Conservation (phyloP, 805 yeast genomes). For the Jamesozyma piceae region DNA sequence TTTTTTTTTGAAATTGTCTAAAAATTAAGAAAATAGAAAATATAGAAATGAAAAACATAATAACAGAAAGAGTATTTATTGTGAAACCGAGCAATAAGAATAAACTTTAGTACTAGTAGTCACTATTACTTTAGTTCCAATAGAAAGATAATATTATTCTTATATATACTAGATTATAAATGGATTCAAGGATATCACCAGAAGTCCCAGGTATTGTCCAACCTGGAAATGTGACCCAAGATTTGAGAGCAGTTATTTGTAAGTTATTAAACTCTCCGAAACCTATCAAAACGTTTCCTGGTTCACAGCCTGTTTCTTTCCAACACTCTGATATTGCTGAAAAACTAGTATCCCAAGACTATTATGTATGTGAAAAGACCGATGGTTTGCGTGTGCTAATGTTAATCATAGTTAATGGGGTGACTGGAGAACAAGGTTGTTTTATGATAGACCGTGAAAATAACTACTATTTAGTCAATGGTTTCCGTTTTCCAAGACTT, state of each 20-base stretch:
- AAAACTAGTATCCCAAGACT: constrained; percentile 60
- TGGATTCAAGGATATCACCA: constrained; percentile 50
- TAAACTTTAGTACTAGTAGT: too few relatives aligned
- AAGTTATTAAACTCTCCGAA: constrained; percentile 47
- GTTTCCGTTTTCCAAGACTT: constrained; percentile 69
- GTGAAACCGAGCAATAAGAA: too few relatives aligned
- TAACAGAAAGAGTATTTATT: too few relatives aligned
- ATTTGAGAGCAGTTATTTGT: constrained; percentile 59
- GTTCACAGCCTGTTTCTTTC: constrained; percentile 93
- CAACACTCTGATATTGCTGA: constrained; percentile 60
- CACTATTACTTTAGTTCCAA: too few relatives aligned
- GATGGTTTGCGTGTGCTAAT: constrained; percentile 87
- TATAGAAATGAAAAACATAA: too few relatives aligned
- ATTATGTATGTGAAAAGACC: constrained; percentile 89
- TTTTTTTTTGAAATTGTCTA: too few relatives aligned
- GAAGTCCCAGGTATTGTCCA: constrained; percentile 77
- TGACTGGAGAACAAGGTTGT: constrained; percentile 75
- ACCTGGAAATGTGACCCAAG: constrained; percentile 61
- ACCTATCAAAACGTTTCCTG: constrained; percentile 54
- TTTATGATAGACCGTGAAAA: constrained; percentile 83
- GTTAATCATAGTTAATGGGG: constrained; percentile 52
- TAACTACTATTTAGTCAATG: constrained; percentile 72
- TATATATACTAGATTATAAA: too few relatives aligned
- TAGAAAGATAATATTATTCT: too few relatives aligned
- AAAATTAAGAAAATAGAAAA: too few relatives aligned